Base-by-base conservation (phyloP, 163 green algal genomes). In the Scenedesmus sp. region DNA sequence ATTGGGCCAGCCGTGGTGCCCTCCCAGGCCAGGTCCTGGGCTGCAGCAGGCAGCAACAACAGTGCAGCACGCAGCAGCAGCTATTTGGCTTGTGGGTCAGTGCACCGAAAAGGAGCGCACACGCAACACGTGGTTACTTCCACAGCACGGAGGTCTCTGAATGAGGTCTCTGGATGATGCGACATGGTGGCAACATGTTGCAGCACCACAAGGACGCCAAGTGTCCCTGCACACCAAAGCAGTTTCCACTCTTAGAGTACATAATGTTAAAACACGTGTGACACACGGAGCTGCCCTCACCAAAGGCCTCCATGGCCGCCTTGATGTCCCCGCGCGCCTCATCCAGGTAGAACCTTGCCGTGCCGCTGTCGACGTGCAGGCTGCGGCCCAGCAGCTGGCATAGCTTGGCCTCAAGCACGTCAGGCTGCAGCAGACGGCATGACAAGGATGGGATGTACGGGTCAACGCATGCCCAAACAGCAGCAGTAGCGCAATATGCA, bases 331-430 rank as follows among this genome's bases (percentile, higher is more conserved):
- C 91, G 1, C 81, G 82, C 6, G 86, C 65, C 13, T 92, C 91
- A 9, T 90, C 86, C 43, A 93, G 53, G 91, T 93, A 93, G 59
- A 90, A 93, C 70, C 68, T 73, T 0, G 90, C 85, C 35, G 80
- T 89, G 18, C 53, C 33, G 3, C 44, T 44, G 46, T 91, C 90
- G 30, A 91, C 56, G 35, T 53, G 65, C 65, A 91, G 65, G 68
- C 49, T 82, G 30, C 81, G 79, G 4, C 85, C 81, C 40, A 93
- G 40, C 86, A 93, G 78, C 49, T 70, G 56, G 61, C 85, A 89
- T 56, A 93, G 35, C 81, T 91, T 89, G 0, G 35, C 83, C 79
- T 83, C 40, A 13, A 88, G n/a, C 22, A 37, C 13, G 0, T 91
- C 85, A 12, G 79, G 6, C 78, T 90, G 85, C 26, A 65, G 43